Percentiles rank a stretch among this genome's conserved stretches.
These are phyloP conservation scores for Trichoderma aggressivum DNA, from an alignment of 2,329 filamentous ascomycete genomes.

Conservation along the genomic window DNA sequence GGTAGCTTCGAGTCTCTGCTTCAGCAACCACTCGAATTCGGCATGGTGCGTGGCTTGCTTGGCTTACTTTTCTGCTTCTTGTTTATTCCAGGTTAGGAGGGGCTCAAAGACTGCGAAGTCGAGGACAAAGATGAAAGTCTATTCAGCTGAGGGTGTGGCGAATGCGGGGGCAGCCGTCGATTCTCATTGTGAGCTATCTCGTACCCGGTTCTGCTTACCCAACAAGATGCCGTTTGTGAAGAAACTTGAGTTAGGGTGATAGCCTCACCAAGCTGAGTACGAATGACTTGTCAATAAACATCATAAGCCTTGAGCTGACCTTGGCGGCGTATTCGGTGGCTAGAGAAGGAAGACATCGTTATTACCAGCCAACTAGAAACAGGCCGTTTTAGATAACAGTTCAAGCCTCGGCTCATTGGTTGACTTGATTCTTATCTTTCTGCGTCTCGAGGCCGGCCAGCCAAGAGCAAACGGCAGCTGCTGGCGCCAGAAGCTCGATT, in stretches of 20 bases:
- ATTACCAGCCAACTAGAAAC: not conserved
- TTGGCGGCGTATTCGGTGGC: not conserved
- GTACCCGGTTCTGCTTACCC: not conserved
- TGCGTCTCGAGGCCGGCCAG: not conserved
- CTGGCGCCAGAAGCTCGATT: not conserved
- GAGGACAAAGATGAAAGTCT: conserved; percentile 4
- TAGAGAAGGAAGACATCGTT: not conserved
- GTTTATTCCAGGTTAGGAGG: not conserved
- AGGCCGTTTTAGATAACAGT: not conserved
- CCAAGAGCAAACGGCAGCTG: not conserved
- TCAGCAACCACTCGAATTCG: not conserved
- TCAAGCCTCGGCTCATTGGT: not conserved
- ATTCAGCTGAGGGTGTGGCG: conserved; percentile 7
- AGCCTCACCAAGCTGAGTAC: not conserved
- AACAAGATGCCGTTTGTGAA: not conserved
- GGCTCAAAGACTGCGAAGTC: not conserved
- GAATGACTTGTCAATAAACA: not conserved
- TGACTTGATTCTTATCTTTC: not conserved
- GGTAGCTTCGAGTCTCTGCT: conserved; percentile 6
- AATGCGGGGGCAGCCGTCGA: not conserved
- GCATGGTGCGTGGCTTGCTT: conserved; percentile 11
- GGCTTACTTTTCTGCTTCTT: not conserved
- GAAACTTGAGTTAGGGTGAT: not conserved
- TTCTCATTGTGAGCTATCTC: conserved; percentile 4
- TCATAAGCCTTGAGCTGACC: not conserved